These are phyloP conservation scores for Rhizophora mangle DNA, from an alignment of 345 rosid species.

Conservation along the genomic window DNA sequence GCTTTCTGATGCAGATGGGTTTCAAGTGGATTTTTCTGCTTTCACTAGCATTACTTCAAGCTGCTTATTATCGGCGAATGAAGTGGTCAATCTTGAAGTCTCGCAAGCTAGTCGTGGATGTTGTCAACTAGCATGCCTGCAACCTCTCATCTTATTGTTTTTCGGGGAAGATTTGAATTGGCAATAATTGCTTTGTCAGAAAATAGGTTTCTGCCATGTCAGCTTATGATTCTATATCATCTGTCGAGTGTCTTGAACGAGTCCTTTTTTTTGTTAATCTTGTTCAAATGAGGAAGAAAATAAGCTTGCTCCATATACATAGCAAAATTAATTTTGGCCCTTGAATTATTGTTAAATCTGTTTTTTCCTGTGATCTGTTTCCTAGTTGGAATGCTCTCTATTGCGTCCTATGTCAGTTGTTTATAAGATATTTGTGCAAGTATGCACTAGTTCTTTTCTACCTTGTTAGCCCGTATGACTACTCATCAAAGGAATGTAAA, in stretches of 20 bases:
- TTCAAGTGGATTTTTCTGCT: slow-evolving; percentile 97
- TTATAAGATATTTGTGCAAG: too few relatives aligned
- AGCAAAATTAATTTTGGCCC: not conserved
- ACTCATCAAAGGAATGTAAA: too few relatives aligned
- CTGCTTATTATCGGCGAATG: slow-evolving; percentile 84
- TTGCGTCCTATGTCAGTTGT: too few relatives aligned
- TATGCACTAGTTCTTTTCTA: too few relatives aligned
- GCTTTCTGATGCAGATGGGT: slow-evolving; percentile 73
- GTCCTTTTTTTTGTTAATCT: slow-evolving; percentile 16
- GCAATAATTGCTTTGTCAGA: slow-evolving; percentile 35
- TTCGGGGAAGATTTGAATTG: slow-evolving; percentile 16
- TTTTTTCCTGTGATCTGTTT: too few relatives aligned
- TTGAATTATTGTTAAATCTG: too few relatives aligned
- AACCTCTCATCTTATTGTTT: slow-evolving; percentile 7
- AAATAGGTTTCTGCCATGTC: slow-evolving; percentile 28
- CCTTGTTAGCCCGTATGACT: too few relatives aligned
- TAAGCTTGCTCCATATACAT: slow-evolving; percentile 29
- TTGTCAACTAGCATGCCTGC: slow-evolving; percentile 58
- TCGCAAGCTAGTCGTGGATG: slow-evolving; percentile 83
- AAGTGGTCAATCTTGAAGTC: slow-evolving; percentile 92
- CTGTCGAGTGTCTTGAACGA: slow-evolving; percentile 28
- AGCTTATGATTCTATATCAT: slow-evolving; percentile 21
- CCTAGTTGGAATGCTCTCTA: too few relatives aligned
- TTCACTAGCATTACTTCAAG: slow-evolving; percentile 90
- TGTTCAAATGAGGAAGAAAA: slow-evolving; percentile 34